Evolutionary conservation across 2,329 filamentous ascomycete genomes (phyloP), one percentile per base, ranked within the genome.

Genomic region (Calonectria multiphialidica): DNA sequence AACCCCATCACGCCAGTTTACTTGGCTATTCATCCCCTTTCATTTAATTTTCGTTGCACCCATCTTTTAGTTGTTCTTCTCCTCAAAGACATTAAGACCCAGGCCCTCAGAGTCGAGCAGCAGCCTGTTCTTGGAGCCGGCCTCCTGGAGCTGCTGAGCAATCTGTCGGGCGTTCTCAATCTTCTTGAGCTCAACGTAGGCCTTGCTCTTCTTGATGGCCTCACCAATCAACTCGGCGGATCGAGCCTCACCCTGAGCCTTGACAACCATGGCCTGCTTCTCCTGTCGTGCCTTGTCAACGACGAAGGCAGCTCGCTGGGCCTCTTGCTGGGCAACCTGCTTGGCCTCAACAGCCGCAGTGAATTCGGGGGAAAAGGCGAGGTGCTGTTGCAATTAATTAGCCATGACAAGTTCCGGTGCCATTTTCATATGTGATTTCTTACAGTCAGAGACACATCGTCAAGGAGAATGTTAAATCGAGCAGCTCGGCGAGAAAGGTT

Each of bases 271-370:
- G 80, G 97, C 97, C 87, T 99, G 97, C 90, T 99, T 99, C 90
- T 99, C 97, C 87, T 99, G 97, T 78, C 97, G 93, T 66, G 97
- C 97, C 88, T 98, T 98, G 92, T 99, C 97, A 77, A 99, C 97
- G 65, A 99, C 90, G 87, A 99, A 99, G 73, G 97, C 97, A 40
- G 97, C 97, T 76, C 97, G 92, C 86, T 99, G 97, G 40, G 97
- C 97, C 84, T 99, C 97, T 88, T 99, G 97, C 84, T 94, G 92
- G 64, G 92, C 92, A 68, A 94, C 92, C 83, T 94, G 92, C 86
- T 94, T 94, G 74, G 92, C 92, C 83, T 94, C 92, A 72, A 94
- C 92, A 65, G 92, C 92, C 23, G 92, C 92, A 45, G 92, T 94
- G 84, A 94, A 94, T 81, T 94, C 92, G 75, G 92, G 92, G 2